Evolutionary conservation across 179 eudicot genomes (phyloP), one percentile per base, ranked within the genome.

Genomic region (Beta lomatogona): DNA sequence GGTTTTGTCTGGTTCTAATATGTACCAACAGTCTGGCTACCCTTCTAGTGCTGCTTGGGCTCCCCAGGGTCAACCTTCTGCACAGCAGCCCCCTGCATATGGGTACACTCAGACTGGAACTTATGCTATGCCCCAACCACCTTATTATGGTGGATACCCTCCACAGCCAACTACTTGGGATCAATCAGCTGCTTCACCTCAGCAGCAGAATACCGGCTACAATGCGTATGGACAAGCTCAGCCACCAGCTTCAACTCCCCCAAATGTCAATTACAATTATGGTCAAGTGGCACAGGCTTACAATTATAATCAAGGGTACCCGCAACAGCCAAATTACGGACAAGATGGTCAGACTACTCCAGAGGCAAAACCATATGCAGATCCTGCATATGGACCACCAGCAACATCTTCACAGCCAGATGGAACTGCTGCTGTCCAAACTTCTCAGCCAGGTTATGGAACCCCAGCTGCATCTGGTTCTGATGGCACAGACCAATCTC

Each of bases 51-150:
- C 81, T 44, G 81, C 86, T 69, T 92, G 98, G 95, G 85, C 85
- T 16, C 86, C 92, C 10, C 88, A 79, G 59, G 88, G 85, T 21
- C 89, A 88, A 71, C 88, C 90, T 71, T 86, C 93, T 18, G 90
- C 85, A 10, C 90, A 90, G 88, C 97, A 90, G 81, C 93, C 93
- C 85, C 86, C 92, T 72, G 90, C 90, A 14, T 95, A 92, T 76
- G 95, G 97, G 81, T 95, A 95, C 25, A 63, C 82, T 58, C 97
- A 94, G 83, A 90, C 94, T 28, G 98, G 93, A 75, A 76, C 92
- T 44, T 93, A 95, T 76, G 85, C 90, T 16, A 84, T 88, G 71
- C 89, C 88, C 18, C 69, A 89, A 6, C 89, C 92, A 7, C 91
- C 91, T 72, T 95, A 93, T 69, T 95, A 94, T 82, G 81, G 90